Conservation (phyloP, 805 yeast genomes). For the Yarrowia sp. region DNA sequence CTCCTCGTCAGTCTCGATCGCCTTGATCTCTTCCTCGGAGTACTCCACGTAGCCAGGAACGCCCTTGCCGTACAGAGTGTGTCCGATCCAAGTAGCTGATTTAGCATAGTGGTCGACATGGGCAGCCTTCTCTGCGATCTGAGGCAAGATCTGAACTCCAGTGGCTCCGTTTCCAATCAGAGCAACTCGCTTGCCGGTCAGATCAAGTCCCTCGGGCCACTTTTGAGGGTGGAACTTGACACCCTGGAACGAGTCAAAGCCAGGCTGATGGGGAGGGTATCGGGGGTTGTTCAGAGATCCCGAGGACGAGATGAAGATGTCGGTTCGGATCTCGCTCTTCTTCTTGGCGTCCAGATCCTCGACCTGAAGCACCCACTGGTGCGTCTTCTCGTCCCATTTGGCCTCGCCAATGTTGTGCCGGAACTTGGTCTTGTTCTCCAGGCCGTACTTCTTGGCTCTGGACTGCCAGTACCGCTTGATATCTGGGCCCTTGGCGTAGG, state of each 20-base stretch:
- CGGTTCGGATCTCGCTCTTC: slow-evolving; percentile 30
- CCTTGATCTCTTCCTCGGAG: slow-evolving; percentile 28
- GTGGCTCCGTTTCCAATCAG: slow-evolving; percentile 42
- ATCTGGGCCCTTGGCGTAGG: slow-evolving; percentile 34
- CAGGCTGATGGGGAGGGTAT: slow-evolving; percentile 35
- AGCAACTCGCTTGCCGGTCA: slow-evolving; percentile 36
- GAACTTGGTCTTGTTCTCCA: slow-evolving; percentile 31
- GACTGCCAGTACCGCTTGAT: slow-evolving; percentile 33
- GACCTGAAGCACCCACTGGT: slow-evolving; percentile 27
- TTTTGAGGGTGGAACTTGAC: slow-evolving; percentile 38
- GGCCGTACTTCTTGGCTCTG: slow-evolving; percentile 33
- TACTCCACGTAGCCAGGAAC: slow-evolving; percentile 30
- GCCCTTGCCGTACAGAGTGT: slow-evolving; percentile 31
- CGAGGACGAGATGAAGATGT: slow-evolving; percentile 33
- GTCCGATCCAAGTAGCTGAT: slow-evolving; percentile 31
- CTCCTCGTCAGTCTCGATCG: slow-evolving; percentile 26
- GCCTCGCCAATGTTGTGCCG: slow-evolving; percentile 31
- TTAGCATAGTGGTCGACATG: slow-evolving; percentile 32
- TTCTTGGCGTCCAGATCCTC: slow-evolving; percentile 18
- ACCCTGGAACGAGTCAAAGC: slow-evolving; percentile 37
- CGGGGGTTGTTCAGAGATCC: slow-evolving; percentile 37
- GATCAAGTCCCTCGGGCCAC: slow-evolving; percentile 37
- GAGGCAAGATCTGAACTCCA: slow-evolving; percentile 40
- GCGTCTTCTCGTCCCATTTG: slow-evolving; percentile 31
- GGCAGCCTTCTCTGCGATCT: slow-evolving; percentile 32